Evolutionary conservation across 2,329 filamentous ascomycete species (phyloP), one percentile per base, ranked within the genome.

Genomic region (Colletotrichum sp.): DNA sequence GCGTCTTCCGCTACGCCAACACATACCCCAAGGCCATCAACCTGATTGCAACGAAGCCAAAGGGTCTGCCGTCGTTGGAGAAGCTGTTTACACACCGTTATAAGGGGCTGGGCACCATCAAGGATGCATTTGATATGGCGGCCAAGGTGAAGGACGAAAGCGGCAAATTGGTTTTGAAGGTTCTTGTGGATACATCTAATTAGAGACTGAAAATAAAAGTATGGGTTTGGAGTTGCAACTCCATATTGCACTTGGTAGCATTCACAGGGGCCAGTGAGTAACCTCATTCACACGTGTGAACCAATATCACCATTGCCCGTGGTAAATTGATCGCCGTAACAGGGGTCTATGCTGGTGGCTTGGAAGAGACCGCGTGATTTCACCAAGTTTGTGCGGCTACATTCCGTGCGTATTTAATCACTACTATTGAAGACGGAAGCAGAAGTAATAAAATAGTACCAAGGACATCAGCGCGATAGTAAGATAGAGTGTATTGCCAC

Each of bases 1-100:
- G 93, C 30, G 91, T 94, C 55, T 94, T 94, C 84, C 89, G 93
- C 72, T 95, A 95, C 79, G 92, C 92, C n/a, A 93, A 95, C 85
- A 94, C 93, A 1, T 96, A 96, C 81, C 88, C 90, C 10, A 82
- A 84, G 36, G 89, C 87, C 70, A 89, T 91, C 73, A 82, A 88
- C 74, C 83, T 91, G 66, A 82, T 91, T 28, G 81, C 90, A 81
- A 81, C 89, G 82, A 83, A 81, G 32, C 86, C 88, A 25, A 83
- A 85, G 5, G 83, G 87, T 15, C 87, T 94, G 77, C 94, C 93
- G 0, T 91, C 93, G 77, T 88, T 96, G 75, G 87, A 88, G 28
- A 92, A 91, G 82, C 86, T 96, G 58, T 89, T 96, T 32, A 96
- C 94, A 9, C 94, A 96, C 82, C 87, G 91, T 8, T 94, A 91